Conservation (phyloP, 163 green algal genomes). For the Chloromonas sp. region DNA sequence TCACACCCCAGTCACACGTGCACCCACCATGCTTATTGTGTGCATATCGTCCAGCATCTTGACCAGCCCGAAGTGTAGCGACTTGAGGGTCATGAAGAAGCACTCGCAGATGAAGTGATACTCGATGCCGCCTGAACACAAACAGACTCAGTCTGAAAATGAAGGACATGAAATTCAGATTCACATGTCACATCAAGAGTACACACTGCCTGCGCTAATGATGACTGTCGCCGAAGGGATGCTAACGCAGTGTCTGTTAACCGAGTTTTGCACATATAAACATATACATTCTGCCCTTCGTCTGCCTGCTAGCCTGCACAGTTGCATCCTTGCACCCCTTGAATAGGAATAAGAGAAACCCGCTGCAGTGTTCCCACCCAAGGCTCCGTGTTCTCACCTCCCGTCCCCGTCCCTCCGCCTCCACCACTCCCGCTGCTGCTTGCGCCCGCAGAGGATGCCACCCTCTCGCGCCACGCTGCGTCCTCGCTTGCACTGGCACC, state of each 20-base stretch:
- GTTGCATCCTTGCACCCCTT: too few species aligned
- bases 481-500: conserved; percentile 56
- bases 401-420: too few species aligned
- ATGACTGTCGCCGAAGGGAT: too few species aligned
- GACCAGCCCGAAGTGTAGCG: conserved; percentile 62
- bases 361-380: too few species aligned
- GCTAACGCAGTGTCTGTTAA: too few species aligned
- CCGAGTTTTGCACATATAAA: too few species aligned
- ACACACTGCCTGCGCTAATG: too few species aligned
- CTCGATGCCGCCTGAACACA: background rate
- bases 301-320: too few species aligned
- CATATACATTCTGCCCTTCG: too few species aligned
- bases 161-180: background rate
- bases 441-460: conserved; percentile 2
- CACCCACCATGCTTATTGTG: background rate
- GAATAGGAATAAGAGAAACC: too few species aligned
- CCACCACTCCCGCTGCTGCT: conserved; percentile 6
- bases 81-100: conserved; percentile 74
- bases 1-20: too few species aligned
- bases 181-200: background rate
- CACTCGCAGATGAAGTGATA: conserved; percentile 81
- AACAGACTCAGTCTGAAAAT: background rate
- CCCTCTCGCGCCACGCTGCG: conserved; percentile 23
- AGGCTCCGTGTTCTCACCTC: too few species aligned
- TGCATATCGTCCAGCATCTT: conserved; percentile 36